phyloP scores from a whole-genome alignment of 768 basidiomycete genomes.

The Hemileccinum rubropunctum region DNA sequence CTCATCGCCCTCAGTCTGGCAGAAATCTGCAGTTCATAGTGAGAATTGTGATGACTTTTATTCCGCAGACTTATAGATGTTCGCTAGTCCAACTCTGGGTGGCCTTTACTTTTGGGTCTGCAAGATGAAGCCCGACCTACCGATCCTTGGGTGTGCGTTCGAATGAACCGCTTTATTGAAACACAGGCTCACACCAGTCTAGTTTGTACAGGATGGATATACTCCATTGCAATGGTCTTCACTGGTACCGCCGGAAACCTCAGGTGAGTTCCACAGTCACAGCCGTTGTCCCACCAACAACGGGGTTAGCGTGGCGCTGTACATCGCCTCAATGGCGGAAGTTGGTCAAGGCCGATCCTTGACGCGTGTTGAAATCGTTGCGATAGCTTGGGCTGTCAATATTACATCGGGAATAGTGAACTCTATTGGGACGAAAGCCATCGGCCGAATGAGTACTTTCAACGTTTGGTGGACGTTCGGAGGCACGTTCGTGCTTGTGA shows the following conservation, averaged over 20 bases:
- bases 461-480: conserved; percentile 63
- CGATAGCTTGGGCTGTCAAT: conserved; percentile 58
- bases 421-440: conserved; percentile 54
- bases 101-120: conserved; percentile 65
- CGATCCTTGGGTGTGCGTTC: conserved; percentile 50
- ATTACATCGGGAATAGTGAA: conserved; percentile 53
- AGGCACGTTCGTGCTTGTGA: conserved; percentile 55
- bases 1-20: conserved; percentile 54
- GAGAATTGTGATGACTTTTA: conserved; percentile 12
- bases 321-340: conserved; percentile 52
- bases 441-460: conserved; percentile 53
- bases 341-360: conserved; percentile 44
- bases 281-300: not conserved
- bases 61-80: conserved; percentile 1
- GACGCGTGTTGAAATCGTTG: conserved; percentile 47
- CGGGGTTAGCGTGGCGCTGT: conserved; percentile 44
- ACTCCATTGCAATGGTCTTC: conserved; percentile 58
- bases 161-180: not conserved
- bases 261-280: conserved; percentile 31
- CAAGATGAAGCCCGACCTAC: conserved; percentile 54
- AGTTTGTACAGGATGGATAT: conserved; percentile 55
- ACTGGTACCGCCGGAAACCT: conserved; percentile 59
- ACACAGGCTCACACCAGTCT: not conserved
- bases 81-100: conserved; percentile 50
- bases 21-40: conserved; percentile 60